Base-by-base conservation (phyloP, 257 asterid species). In the Rhazya stricta region DNA sequence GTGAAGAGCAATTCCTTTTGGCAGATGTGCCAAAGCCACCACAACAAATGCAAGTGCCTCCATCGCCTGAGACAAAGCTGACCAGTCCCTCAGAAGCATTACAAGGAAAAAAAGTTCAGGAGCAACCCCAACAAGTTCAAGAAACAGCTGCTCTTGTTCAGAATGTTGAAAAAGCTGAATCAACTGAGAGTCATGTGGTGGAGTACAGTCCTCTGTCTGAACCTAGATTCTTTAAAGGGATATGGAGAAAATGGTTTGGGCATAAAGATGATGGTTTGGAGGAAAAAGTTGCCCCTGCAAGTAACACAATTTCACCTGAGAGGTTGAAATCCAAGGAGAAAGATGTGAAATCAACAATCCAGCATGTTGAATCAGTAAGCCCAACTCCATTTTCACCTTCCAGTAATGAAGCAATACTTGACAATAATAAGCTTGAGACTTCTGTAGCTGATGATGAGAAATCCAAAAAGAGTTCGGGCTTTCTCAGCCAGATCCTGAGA, bases 201-300 rank as follows among this genome's bases (percentile, higher is more conserved):
- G 81, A 80, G 46, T 75, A 9, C 45, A 73, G 66, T 58, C 79
- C 89, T 67, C 78, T 58, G 75, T 67, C 83, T 68, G 87, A 79
- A 81, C 58, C 53, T 25, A 91, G 93, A 46, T 72, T 87, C 78
- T 78, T 88, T 41, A 77, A 77, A 78, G 84, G 81, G 84, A 78
- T 83, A 41, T 81, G 86, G 96, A 80, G 76, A 81, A 85, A 72
- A 81, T 83, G 79, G 93, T 89, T 86, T 79, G 85, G 89, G 66
- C 76, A 79, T 71, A 77, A 74, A 69, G 87, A 84, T 41, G 53
- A 42, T 51, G 70, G 54, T 69, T 69, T 71, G 30, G 74, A 42
- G 71, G 78, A 72, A 69, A 77, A 56, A 4, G 12, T 0, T 43
- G 37, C 36, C 54, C 56, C 48, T 46, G 42, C 41, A n/a, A 19